These are phyloP conservation scores for Penicillium riverlandense DNA, from an alignment of 495 filamentous ascomycete species.

Conservation along the genomic window DNA sequence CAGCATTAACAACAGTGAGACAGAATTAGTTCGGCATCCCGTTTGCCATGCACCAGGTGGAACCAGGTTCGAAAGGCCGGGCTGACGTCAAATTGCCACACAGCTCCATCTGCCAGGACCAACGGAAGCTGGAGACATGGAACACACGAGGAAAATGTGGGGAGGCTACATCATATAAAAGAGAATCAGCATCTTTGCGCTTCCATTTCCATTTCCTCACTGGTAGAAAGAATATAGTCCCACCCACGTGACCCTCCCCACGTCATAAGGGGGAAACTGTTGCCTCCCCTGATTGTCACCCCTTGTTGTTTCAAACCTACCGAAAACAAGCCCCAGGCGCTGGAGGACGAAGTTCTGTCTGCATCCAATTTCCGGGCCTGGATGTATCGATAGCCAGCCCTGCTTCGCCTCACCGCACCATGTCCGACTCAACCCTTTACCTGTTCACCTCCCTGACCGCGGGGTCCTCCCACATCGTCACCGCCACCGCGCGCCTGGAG, in stretches of 20 bases:
- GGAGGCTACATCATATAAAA: background rate
- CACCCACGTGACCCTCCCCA: background rate
- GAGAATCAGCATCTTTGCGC: too few species aligned
- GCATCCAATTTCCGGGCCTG: background rate
- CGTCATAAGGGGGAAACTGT: background rate
- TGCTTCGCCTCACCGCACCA: conserved; percentile 6
- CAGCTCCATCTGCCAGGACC: background rate
- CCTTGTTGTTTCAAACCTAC: too few species aligned
- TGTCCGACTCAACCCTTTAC: conserved; percentile 72
- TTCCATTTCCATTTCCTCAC: too few species aligned
- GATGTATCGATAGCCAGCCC: background rate
- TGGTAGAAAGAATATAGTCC: too few species aligned
- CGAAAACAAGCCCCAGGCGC: too few species aligned
- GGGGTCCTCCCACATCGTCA: conserved; percentile 95
- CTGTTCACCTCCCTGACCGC: conserved; percentile 94
- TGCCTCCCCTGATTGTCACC: too few species aligned
- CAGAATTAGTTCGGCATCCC: too few species aligned
- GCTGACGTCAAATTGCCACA: conserved; percentile 26
- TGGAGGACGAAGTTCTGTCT: background rate
- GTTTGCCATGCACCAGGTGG: background rate
- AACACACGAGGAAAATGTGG: conserved; percentile 4
- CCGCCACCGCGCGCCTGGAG: conserved; percentile 89
- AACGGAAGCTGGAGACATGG: conserved; percentile 1
- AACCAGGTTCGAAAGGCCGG: background rate
- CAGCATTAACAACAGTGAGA: too few species aligned